Evolutionary conservation across 169 alveolate genomes (phyloP).

Genomic region (Blepharisma undulans): DNA sequence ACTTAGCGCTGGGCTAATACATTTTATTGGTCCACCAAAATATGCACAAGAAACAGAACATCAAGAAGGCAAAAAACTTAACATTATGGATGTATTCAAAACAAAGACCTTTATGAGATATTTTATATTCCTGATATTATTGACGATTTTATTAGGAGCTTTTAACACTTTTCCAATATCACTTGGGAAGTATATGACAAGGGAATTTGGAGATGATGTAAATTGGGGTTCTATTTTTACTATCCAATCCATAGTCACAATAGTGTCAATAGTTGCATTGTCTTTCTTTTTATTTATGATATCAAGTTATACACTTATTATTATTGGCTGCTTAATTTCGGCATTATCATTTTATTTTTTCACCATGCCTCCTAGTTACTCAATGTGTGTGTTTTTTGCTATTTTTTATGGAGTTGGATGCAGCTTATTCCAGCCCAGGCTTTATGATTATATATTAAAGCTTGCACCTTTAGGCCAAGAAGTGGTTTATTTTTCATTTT

Average conservation of each 20-base stretch:
- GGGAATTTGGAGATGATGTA: neutral
- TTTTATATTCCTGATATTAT: neutral
- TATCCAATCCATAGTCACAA: neutral
- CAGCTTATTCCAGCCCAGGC: conserved; percentile 52
- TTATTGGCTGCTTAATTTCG: neutral
- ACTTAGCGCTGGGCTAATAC: neutral
- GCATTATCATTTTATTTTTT: neutral
- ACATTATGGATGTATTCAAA: neutral
- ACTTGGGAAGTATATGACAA: neutral
- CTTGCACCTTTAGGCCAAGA: conserved; percentile 55
- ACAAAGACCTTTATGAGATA: neutral
- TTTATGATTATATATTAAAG: conserved; percentile 47
- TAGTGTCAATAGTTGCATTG: neutral
- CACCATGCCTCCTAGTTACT: neutral
- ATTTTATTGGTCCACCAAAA: neutral
- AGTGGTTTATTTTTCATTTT: conserved; percentile 52
- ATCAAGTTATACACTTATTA: neutral
- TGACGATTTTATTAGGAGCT: neutral
- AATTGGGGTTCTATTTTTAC: neutral
- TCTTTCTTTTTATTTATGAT: neutral
- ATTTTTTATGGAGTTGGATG: conserved; percentile 51
- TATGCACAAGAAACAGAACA: neutral
- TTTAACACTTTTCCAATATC: neutral
- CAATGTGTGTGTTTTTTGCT: conserved; percentile 36
- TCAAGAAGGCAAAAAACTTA: neutral